These are phyloP conservation scores for Schizopora paradoxa DNA, from an alignment of 1,284 basidiomycete genomes.

Conservation along the genomic window DNA sequence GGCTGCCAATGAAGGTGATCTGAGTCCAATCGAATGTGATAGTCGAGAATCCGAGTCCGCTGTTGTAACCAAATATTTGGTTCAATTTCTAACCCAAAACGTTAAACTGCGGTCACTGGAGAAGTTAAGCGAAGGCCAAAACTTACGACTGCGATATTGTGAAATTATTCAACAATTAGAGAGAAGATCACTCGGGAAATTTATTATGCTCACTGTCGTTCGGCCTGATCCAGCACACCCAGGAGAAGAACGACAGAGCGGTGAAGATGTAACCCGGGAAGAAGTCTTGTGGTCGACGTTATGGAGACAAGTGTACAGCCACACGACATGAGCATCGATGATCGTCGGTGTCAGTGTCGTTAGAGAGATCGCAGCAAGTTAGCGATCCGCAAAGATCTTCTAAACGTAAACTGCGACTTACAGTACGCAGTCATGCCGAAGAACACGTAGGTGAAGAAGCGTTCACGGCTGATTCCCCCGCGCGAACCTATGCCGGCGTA, in stretches of 20 bases:
- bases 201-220: constrained; percentile 45
- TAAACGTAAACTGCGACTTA: constrained; percentile 27
- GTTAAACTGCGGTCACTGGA: no score
- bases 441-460: constrained; percentile 38
- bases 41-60: constrained; percentile 32
- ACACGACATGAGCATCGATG: no score
- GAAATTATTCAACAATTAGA: no score
- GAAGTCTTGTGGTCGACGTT: constrained; percentile 45
- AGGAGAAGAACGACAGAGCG: constrained; percentile 48
- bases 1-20: constrained; percentile 56
- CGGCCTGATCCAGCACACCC: constrained; percentile 76
- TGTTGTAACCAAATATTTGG: constrained; percentile 69
- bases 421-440: constrained; percentile 40
- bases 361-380: no score
- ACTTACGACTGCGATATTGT: no score
- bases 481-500: constrained; percentile 41
- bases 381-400: not conserved
- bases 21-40: constrained; percentile 72
- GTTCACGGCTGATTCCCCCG: constrained; percentile 41
- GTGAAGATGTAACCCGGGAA: constrained; percentile 46
- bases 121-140: no score
- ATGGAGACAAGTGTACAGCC: constrained; percentile 43
- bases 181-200: no score
- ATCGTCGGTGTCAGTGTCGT: no score
- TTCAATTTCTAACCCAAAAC: constrained; percentile 46